Evolutionary conservation across 2,329 filamentous ascomycete genomes (phyloP).

Genomic region (Penicillium sp.): DNA sequence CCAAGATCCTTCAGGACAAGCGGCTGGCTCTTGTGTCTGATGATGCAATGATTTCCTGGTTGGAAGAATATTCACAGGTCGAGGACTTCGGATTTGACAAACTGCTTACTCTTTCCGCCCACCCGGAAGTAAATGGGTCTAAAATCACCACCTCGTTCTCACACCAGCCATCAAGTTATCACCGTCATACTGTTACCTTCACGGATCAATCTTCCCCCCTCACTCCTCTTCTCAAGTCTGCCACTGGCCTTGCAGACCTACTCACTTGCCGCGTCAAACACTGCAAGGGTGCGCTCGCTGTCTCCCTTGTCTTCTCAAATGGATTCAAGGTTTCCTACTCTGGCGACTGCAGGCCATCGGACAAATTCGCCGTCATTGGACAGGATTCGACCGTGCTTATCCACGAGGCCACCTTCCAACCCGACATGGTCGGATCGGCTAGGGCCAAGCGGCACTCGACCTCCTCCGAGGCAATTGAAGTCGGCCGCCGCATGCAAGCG

Average conservation of each 20-base stretch:
- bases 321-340: conserved; percentile 89
- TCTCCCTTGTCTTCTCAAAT: conserved; percentile 72
- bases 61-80: conserved; percentile 75
- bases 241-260: conserved; percentile 65
- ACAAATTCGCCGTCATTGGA: conserved; percentile 68
- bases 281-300: conserved; percentile 75
- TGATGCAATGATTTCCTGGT: conserved; percentile 68
- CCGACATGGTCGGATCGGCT: conserved; percentile 76
- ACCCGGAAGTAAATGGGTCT: conserved; percentile 20
- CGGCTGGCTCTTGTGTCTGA: conserved; percentile 68
- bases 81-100: conserved; percentile 71
- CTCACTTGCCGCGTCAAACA: conserved; percentile 70
- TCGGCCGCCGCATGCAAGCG: conserved; percentile 77
- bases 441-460: conserved; percentile 87
- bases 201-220: conserved; percentile 29
- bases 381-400: conserved; percentile 76
- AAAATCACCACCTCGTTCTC: conserved; percentile 29
- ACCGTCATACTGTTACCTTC: conserved; percentile 27
- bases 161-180: conserved; percentile 31
- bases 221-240: conserved; percentile 45
- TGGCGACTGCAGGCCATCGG: conserved; percentile 83
- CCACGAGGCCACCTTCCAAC: conserved; percentile 95
- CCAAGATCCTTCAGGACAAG: conserved; percentile 42
- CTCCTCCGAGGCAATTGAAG: conserved; percentile 75
- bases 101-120: conserved; percentile 52